These are phyloP conservation scores for Leccinum boreale DNA, from an alignment of 768 basidiomycete genomes.

Conservation along the genomic window DNA sequence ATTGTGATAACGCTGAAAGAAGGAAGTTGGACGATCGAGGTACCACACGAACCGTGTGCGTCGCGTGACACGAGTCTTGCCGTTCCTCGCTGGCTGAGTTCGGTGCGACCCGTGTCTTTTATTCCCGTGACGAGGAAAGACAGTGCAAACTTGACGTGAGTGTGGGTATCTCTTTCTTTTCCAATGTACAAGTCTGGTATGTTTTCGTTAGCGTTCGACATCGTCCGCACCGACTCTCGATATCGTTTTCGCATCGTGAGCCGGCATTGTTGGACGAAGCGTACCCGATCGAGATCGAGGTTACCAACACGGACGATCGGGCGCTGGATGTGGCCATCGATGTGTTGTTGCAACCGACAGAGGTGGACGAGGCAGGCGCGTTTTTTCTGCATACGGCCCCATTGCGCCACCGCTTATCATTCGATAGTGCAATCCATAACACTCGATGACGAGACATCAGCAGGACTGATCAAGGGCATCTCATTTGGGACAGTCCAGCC, in stretches of 20 bases:
- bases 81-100: slow-evolving; percentile 55
- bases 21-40: slow-evolving; percentile 58
- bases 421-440: slow-evolving; percentile 56
- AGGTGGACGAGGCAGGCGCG: slow-evolving; percentile 70
- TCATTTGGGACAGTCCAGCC: slow-evolving; percentile 61
- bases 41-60: slow-evolving; percentile 50
- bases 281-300: slow-evolving; percentile 67
- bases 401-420: too few species aligned
- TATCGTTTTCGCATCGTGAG: slow-evolving; percentile 54
- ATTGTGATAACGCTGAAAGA: slow-evolving; percentile 40
- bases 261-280: slow-evolving; percentile 82
- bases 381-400: neutral
- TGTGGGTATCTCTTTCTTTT: neutral
- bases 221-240: slow-evolving; percentile 46
- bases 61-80: slow-evolving; percentile 31
- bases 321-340: slow-evolving; percentile 69
- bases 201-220: too few species aligned
- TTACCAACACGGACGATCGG: slow-evolving; percentile 70
- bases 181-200: neutral
- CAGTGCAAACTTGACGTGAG: slow-evolving; percentile 48
- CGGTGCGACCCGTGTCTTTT: slow-evolving; percentile 51
- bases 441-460: slow-evolving; percentile 61
- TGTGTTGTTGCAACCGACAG: slow-evolving; percentile 76
- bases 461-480: slow-evolving; percentile 72
- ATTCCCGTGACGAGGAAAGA: slow-evolving; percentile 49